These are phyloP conservation scores for Phytopythium helicoides DNA, from an alignment of 352 stramenopile genomes.

Conservation along the genomic window DNA sequence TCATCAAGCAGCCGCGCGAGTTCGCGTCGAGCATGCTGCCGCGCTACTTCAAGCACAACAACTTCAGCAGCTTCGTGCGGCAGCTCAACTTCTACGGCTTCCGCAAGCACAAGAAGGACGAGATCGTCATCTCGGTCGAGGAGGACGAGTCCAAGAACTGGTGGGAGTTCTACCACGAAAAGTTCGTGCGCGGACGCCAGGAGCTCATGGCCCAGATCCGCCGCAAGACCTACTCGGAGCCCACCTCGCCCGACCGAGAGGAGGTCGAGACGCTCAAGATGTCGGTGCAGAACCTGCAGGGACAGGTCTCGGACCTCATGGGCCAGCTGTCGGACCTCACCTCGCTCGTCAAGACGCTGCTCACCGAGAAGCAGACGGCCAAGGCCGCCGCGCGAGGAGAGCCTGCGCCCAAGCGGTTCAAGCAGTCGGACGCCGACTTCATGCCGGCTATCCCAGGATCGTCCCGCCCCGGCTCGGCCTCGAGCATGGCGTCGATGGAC, in stretches of 20 bases:
- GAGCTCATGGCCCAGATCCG: constrained; percentile 87
- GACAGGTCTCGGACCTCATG: constrained; percentile 78
- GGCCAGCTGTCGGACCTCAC: constrained; percentile 71
- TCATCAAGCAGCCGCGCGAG: constrained; percentile 91
- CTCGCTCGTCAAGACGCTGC: constrained; percentile 64
- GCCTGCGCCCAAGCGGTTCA: constrained; percentile 44
- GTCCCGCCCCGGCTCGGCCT: constrained; percentile 3
- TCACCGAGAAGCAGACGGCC: constrained; percentile 47
- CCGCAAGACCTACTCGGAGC: constrained; percentile 87
- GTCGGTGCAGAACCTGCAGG: constrained; percentile 68
- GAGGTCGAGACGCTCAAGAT: constrained; percentile 77
- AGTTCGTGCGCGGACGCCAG: constrained; percentile 84
- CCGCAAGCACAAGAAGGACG: constrained; percentile 91
- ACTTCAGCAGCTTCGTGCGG: constrained; percentile 92
- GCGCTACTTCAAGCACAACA: constrained; percentile 95
- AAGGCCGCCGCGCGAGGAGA: constrained; percentile 9
- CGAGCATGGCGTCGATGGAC: background rate
- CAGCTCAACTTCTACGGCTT: constrained; percentile 95
- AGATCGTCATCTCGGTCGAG: constrained; percentile 77
- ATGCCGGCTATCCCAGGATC: constrained; percentile 2
- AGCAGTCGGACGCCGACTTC: constrained; percentile 14
- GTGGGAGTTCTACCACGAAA: constrained; percentile 92
- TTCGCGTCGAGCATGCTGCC: constrained; percentile 91
- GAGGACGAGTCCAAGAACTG: constrained; percentile 83
- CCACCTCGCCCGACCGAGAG: constrained; percentile 66